Evolutionary conservation across 768 basidiomycete genomes (phyloP).

Genomic region (Hericium alpestre): DNA sequence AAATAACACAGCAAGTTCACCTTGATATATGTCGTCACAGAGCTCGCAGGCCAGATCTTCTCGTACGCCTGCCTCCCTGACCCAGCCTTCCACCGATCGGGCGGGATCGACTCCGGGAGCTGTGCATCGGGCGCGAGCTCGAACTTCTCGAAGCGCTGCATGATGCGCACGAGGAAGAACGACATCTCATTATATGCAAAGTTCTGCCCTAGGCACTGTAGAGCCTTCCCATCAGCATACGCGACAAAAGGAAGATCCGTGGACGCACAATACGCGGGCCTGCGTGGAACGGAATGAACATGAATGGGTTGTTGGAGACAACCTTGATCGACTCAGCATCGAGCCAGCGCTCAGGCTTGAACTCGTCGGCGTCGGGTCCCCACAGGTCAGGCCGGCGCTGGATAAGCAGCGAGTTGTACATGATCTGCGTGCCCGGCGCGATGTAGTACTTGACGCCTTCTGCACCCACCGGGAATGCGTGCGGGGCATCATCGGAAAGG

Average conservation of each 20-base stretch:
- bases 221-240: background rate
- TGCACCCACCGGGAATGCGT: slow-evolving; percentile 7
- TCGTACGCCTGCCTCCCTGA: background rate
- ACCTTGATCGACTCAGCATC: slow-evolving; percentile 41
- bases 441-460: slow-evolving; percentile 13
- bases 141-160: slow-evolving; percentile 13
- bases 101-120: slow-evolving; percentile 3
- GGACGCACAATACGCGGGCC: slow-evolving; percentile 38
- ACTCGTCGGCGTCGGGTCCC: slow-evolving; percentile 38
- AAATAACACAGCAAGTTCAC: background rate
- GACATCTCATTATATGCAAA: slow-evolving; percentile 45
- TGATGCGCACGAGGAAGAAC: slow-evolving; percentile 33
- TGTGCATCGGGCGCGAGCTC: slow-evolving; percentile 10
- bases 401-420: slow-evolving; percentile 20
- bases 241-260: background rate
- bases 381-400: slow-evolving; percentile 39
- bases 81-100: background rate
- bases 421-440: background rate
- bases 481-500: background rate
- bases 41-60: background rate
- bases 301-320: slow-evolving; percentile 48
- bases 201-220: slow-evolving; percentile 42
- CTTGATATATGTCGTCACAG: background rate
- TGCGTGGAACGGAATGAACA: slow-evolving; percentile 59
- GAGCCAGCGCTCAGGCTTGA: slow-evolving; percentile 48